Percentiles rank a stretch among this genome's conserved stretches.
These are phyloP conservation scores for Metschnikowia arizonensis DNA, from an alignment of 805 yeast species.

Conservation along the genomic window DNA sequence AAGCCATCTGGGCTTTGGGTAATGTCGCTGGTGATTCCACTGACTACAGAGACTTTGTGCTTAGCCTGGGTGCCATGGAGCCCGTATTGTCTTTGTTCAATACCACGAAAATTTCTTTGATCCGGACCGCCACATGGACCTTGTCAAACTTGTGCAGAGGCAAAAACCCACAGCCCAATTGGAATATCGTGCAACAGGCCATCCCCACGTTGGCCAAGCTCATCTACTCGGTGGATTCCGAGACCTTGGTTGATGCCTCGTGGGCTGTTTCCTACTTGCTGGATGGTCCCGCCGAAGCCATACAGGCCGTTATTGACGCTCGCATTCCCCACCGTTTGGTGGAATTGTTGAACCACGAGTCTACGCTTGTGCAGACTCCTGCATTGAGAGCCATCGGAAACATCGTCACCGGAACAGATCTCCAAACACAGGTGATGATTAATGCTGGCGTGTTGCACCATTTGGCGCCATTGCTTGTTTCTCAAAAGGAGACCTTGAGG, in stretches of 20 bases:
- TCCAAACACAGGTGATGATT: slow-evolving; percentile 92
- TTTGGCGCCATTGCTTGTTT: slow-evolving; percentile 69
- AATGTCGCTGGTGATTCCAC: slow-evolving; percentile 98
- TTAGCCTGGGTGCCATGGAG: slow-evolving; percentile 80
- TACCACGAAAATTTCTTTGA: slow-evolving; percentile 79
- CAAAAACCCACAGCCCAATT: slow-evolving; percentile 92
- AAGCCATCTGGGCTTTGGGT: slow-evolving; percentile 99
- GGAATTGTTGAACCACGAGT: slow-evolving; percentile 79
- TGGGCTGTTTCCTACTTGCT: slow-evolving; percentile 96
- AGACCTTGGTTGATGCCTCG: slow-evolving; percentile 94
- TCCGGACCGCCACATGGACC: slow-evolving; percentile 98
- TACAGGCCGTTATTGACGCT: slow-evolving; percentile 95
- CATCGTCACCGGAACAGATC: slow-evolving; percentile 94
- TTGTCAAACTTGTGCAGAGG: slow-evolving; percentile 95
- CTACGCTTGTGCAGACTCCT: slow-evolving; percentile 90
- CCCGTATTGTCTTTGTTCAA: slow-evolving; percentile 79
- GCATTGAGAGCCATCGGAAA: slow-evolving; percentile 97
- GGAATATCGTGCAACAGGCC: slow-evolving; percentile 82
- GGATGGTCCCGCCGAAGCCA: slow-evolving; percentile 89
- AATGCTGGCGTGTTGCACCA: slow-evolving; percentile 90
- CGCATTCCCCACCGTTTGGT: slow-evolving; percentile 93
- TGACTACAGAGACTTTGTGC: slow-evolving; percentile 81
- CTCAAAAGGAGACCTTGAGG: slow-evolving; percentile 86
- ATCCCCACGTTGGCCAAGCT: slow-evolving; percentile 89
- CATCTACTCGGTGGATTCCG: slow-evolving; percentile 85